These are phyloP conservation scores for Carallia brachiata DNA, from an alignment of 345 rosid genomes.

Conservation along the genomic window DNA sequence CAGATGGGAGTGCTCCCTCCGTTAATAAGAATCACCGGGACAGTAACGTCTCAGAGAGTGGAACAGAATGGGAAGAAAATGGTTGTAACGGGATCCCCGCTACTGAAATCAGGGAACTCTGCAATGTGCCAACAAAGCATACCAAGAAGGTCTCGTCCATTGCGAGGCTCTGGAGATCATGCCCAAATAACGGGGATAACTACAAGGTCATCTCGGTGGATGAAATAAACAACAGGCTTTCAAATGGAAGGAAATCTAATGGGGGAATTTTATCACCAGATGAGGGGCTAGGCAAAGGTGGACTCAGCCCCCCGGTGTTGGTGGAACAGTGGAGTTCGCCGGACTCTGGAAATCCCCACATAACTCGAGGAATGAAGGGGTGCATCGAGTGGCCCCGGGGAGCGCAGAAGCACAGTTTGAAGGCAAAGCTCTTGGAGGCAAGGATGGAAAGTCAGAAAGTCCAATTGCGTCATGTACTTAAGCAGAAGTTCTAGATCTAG, in stretches of 20 bases:
- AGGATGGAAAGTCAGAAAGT: conserved; percentile 79
- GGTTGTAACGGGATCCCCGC: conserved; percentile 50
- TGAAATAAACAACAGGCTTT: conserved; percentile 60
- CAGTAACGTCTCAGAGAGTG: conserved; percentile 53
- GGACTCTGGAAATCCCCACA: conserved; percentile 60
- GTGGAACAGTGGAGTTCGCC: conserved; percentile 85
- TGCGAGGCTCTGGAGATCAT: conserved; percentile 70
- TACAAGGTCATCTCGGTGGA: conserved; percentile 68
- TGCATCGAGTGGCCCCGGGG: conserved; percentile 97
- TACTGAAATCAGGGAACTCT: conserved; percentile 63
- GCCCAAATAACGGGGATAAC: conserved; percentile 55
- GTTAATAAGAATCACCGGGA: conserved; percentile 41
- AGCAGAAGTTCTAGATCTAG: conserved; percentile 68
- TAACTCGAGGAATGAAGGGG: conserved; percentile 84
- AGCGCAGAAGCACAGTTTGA: conserved; percentile 73
- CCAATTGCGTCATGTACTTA: conserved; percentile 81
- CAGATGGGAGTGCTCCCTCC: conserved; percentile 55
- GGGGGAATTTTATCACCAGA: conserved; percentile 60
- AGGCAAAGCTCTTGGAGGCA: conserved; percentile 91
- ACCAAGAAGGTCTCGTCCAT: conserved; percentile 67
- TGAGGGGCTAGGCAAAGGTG: conserved; percentile 58
- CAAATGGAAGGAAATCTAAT: conserved; percentile 70
- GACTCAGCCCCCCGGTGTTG: conserved; percentile 54
- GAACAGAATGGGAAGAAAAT: conserved; percentile 58
- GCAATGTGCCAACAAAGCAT: conserved; percentile 49